phyloP scores from a whole-genome alignment of 164 flowering plant genomes.

The Warburgia ugandensis region DNA sequence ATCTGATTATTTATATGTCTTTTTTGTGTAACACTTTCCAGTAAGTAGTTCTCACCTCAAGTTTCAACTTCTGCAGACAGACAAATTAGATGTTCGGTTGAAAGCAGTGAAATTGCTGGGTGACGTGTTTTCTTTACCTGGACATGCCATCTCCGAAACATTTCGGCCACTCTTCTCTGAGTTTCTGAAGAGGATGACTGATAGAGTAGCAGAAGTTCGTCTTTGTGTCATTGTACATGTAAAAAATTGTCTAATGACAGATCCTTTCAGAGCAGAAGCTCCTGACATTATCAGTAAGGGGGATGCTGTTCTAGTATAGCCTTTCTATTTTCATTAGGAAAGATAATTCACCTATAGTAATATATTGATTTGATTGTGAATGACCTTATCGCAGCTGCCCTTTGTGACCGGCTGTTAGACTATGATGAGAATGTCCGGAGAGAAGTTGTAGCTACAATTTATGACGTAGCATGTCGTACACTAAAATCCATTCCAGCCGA shows the following conservation, averaged over 20 bases:
- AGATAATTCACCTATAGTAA: background rate
- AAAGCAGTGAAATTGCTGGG: slow-evolving; percentile 82
- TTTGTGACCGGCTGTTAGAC: slow-evolving; percentile 86
- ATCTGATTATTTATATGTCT: too few species aligned
- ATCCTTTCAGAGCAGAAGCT: slow-evolving; percentile 71
- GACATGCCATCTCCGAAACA: slow-evolving; percentile 43
- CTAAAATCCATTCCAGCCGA: slow-evolving; percentile 57
- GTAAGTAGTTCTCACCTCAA: slow-evolving; percentile 3
- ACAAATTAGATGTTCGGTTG: slow-evolving; percentile 64
- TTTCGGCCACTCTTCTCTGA: slow-evolving; percentile 79
- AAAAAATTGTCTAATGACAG: slow-evolving; percentile 60
- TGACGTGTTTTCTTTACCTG: slow-evolving; percentile 69
- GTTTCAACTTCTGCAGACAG: slow-evolving; percentile 43
- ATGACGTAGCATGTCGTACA: slow-evolving; percentile 60
- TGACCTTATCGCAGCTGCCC: slow-evolving; percentile 57
- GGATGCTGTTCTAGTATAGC: background rate
- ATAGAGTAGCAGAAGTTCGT: slow-evolving; percentile 76
- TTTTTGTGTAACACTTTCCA: background rate
- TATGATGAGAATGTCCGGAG: slow-evolving; percentile 90
- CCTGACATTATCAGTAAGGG: slow-evolving; percentile 66
- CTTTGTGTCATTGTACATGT: slow-evolving; percentile 73
- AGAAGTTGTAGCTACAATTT: slow-evolving; percentile 80
- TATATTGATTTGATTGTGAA: slow-evolving; percentile 14
- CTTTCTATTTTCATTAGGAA: background rate
- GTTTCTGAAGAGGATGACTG: slow-evolving; percentile 86